Base-by-base conservation (phyloP, 2,329 filamentous ascomycete genomes). In the Paraphoma sp. region DNA sequence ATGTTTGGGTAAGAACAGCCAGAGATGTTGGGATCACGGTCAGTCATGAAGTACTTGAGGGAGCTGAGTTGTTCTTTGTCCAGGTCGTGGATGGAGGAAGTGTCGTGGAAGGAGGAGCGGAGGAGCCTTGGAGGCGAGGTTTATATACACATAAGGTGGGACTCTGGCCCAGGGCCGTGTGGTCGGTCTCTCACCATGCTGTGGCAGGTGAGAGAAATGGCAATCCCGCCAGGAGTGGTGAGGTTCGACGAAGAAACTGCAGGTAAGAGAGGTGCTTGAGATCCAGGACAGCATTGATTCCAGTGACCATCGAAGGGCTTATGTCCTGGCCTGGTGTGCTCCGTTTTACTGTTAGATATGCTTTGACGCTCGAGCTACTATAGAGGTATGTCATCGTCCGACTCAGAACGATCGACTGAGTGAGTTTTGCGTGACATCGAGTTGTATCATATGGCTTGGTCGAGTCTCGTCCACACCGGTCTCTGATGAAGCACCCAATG, bases 11-110 rank as follows among this genome's bases (percentile, higher is more conserved):
- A 48, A 16, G 45, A 41, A 11, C 31, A 30, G 8, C 36, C 14
- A 45, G 38, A 43, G 7, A 42, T 14, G 31, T 18, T 44, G 17
- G 50, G 54, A 38, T 58, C 40, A 17, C 51, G 54, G 36, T 56
- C 41, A 33, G 51, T 47, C 28, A 33, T 47, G 4, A 47, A 11
- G 14, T 8, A 3, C 29, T 33, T n/a, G 28, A 47, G 23, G 23
- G 23, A 23, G 23, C 2, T 23, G 23, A 23, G 23, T 23, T 23
- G 23, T 5, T 23, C 23, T 36, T 36, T 10, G 33, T 36, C 33
- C 14, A 36, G 9, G 3, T 36, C 7, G 10, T 36, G 33, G 14
- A 36, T 36, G 33, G 33, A 36, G 33, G 6, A 36, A 36, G 30
- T 29, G 43, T 36, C 23, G 23, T 45, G 23, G 33, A n/a, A 41